Base-by-base conservation (phyloP, 768 basidiomycete species). In the Solioccasus polychromus region DNA sequence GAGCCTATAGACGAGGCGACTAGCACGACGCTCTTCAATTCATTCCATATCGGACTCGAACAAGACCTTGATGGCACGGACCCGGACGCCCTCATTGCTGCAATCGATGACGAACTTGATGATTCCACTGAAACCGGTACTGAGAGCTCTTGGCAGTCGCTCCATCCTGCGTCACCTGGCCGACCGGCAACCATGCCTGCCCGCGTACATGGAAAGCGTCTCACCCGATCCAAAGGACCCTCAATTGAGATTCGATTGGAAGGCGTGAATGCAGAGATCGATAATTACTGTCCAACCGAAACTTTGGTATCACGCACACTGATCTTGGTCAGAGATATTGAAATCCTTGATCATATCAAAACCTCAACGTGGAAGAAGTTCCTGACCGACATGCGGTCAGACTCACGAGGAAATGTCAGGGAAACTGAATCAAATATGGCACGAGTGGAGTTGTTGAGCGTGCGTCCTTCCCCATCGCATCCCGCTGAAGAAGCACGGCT, bases 281-380 rank as follows among this genome's bases (percentile, higher is more conserved):
- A 90, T 60, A 71, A 79, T 45, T 88, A 82, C 57, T 64, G 63
- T 8, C 74, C 79, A 5, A 70, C 74, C 10, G 76, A 76, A 35
- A 65, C 76, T 1, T 60, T 84, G 19, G 80, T 84, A 8, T 86
- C 85, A 3, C 74, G 85, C 42, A 76, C 81, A 2, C 74, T 88
- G 37, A 77, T 80, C 12, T 82, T 82, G 10, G 73, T 93, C 40
- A 76, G 69, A 47, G 80, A 90, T 50, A 57, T 92, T 17, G 92
- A 96, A 66, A 96, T 98, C 48, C 70, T 98, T 40, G 96, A 99
- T 64, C 94, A 96, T 60, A 92, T 99, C 74, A 93, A 90, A 72
- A 94, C 93, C 0, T 97, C 93, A 8, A 97, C 96, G 0, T 99
- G 96, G 96, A 88, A 85, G 69, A 98, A 95, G 64, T 98, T 99